These are phyloP conservation scores for Durotheca rogersii DNA, from an alignment of 495 filamentous ascomycete genomes.

Conservation along the genomic window DNA sequence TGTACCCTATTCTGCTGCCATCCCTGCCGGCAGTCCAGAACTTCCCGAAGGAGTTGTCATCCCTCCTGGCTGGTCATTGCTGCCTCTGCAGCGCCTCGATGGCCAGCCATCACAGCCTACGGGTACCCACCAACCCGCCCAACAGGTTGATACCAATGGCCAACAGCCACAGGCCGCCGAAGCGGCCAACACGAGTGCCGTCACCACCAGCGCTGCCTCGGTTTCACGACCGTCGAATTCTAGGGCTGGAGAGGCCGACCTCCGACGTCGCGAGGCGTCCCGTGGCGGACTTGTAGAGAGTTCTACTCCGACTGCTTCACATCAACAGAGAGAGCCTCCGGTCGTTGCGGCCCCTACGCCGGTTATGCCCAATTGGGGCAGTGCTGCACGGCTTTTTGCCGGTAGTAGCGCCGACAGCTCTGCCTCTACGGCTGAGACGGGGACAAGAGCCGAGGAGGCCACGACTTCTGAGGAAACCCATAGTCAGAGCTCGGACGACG, in stretches of 20 bases:
- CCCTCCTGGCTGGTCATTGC: conserved; percentile 73
- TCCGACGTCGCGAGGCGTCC: background rate
- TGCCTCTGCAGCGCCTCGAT: conserved; percentile 64
- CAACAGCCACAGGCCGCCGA: conserved; percentile 17
- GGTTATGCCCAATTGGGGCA: conserved; percentile 47
- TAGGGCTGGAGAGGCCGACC: conserved; percentile 6
- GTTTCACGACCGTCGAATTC: conserved; percentile 1
- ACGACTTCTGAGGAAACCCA: conserved; percentile 3
- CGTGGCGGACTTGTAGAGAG: conserved; percentile 7
- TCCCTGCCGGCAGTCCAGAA: conserved; percentile 65
- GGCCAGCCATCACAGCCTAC: conserved; percentile 30
- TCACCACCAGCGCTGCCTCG: background rate
- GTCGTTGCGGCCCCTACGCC: conserved; percentile 43
- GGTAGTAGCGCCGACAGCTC: conserved; percentile 17
- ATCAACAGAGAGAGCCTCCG: conserved; percentile 24
- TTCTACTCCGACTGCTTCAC: conserved; percentile 5
- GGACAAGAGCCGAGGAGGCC: conserved; percentile 13
- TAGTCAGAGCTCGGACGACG: conserved; percentile 10
- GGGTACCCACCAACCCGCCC: conserved; percentile 11
- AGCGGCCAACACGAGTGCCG: background rate
- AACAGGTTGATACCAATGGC: conserved; percentile 3
- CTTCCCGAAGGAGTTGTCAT: conserved; percentile 72
- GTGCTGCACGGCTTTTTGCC: conserved; percentile 40
- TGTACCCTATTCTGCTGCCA: conserved; percentile 43
- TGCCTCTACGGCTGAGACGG: conserved; percentile 8